Percentiles rank a stretch among this genome's conserved stretches.
Conservation (phyloP, 306 rosid species). For the Parietaria judaica region DNA sequence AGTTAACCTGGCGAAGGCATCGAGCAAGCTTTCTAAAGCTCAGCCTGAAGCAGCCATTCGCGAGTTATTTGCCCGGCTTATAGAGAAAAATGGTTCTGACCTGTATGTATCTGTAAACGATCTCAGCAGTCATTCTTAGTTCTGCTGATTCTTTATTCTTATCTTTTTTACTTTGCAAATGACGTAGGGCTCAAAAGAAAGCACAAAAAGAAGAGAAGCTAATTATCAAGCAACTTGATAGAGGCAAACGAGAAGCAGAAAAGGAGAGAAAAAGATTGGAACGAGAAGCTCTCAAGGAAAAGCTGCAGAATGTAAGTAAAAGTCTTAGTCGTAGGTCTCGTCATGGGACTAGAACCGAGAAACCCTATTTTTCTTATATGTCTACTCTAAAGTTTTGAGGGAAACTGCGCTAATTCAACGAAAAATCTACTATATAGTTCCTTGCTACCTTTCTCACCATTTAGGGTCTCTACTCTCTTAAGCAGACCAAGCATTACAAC, state of each 20-base stretch:
- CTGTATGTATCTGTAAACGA: slow-evolving; percentile 35
- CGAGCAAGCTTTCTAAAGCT: slow-evolving; percentile 53
- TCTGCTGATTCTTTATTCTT: slow-evolving; percentile 3
- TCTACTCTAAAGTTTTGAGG: too few relatives aligned
- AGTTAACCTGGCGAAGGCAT: slow-evolving; percentile 41
- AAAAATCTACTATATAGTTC: too few relatives aligned
- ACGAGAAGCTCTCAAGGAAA: slow-evolving; percentile 42
- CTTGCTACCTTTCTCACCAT: too few relatives aligned
- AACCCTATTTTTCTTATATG: too few relatives aligned
- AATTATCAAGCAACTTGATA: slow-evolving; percentile 59
- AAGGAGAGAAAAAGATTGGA: slow-evolving; percentile 50
- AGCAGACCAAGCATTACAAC: too few relatives aligned
- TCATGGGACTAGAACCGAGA: too few relatives aligned
- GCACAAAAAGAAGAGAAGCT: slow-evolving; percentile 58
- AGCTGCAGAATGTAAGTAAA: slow-evolving; percentile 44
- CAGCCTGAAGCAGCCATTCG: slow-evolving; percentile 52
- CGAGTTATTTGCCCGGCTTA: slow-evolving; percentile 36
- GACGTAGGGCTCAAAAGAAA: slow-evolving; percentile 58
- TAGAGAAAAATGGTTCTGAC: slow-evolving; percentile 48
- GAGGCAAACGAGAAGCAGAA: slow-evolving; percentile 52
- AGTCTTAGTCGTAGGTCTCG: not conserved
- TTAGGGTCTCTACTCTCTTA: too few relatives aligned
- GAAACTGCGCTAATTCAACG: too few relatives aligned
- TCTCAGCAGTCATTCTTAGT: slow-evolving; percentile 12
- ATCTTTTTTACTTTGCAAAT: slow-evolving; percentile 1